A percentile compares a stretch with the other conserved stretches of the same genome.
Evolutionary conservation across 305 asterid genomes (phyloP).

Genomic region (Solanum aculeatissimum): DNA sequence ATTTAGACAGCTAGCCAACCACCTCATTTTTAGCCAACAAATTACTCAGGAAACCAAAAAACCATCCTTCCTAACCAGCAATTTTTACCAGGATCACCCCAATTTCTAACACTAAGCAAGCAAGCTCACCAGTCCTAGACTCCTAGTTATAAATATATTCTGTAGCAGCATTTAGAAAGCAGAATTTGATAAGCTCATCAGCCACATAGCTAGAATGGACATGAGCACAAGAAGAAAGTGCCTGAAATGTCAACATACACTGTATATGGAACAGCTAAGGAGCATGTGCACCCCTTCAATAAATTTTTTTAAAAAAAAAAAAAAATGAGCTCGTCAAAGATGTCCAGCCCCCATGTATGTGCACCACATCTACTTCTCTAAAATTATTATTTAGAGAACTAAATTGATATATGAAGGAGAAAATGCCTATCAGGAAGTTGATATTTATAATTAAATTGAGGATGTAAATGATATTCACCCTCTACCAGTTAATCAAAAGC

Average conservation of each 20-base stretch:
- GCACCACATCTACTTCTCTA: conserved; percentile 21
- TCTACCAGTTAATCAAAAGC: not conserved
- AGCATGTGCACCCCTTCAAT: conserved; percentile 56
- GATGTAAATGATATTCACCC: not conserved
- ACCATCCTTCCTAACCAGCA: not conserved
- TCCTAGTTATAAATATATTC: not conserved
- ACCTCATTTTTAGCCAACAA: not conserved
- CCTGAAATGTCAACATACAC: conserved; percentile 9
- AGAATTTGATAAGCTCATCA: not conserved
- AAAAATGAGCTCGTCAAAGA: conserved; percentile 38
- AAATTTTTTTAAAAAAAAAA: conserved; percentile 17
- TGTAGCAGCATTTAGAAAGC: not conserved
- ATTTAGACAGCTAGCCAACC: not conserved
- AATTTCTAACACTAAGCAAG: not conserved
- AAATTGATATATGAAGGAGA: not conserved
- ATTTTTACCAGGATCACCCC: not conserved
- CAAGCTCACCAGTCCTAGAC: not conserved
- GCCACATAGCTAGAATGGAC: not conserved
- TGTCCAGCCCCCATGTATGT: conserved; percentile 37
- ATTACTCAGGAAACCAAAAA: not conserved
- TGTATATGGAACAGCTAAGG: conserved; percentile 31
- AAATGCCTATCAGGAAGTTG: not conserved
- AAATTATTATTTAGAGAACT: not conserved
- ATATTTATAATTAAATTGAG: not conserved
- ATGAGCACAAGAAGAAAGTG: not conserved